Evolutionary conservation across 257 asterid species (phyloP), one percentile per base, ranked within the genome.

Genomic region (Solanum sitiens): DNA sequence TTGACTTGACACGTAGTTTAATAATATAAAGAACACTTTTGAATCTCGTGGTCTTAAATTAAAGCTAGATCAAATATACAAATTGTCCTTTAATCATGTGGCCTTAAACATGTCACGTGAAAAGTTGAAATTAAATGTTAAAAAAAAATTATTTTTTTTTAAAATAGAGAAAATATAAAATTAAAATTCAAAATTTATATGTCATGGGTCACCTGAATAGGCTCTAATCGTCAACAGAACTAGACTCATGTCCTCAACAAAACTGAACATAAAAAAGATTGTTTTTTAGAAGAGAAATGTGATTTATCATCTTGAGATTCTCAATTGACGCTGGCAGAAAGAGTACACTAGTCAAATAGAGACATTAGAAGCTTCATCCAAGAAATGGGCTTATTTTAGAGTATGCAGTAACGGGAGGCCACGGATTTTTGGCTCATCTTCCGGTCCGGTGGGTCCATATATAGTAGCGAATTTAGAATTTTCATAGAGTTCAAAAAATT

Each of bases 401-500:
- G 56, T 27, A 47, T 47, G 85, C 42, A 45, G 85, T 80, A 44
- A 80, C 68, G 85, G 61, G 67, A 80, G 16, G 42, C 27, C 85
- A 27, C 67, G 4, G 27, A 5, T 50, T 80, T 80, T 47, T 79
- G 67, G 85, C 85, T 45, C 39, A 79, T 45, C 14, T 44, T 45
- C 40, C 8, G 40, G 84, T 3, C 32, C 15, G 8, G 8, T n/a
- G 33, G 71, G 25, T 33, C 71, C 33, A 63, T 9, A 63, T 6
- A 63, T 2, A n/a, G 7, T 63, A 1, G 13, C 2, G 7, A 1
- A 63, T 63, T 63, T 7, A 5, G 0, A 0, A 63, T n/a, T 63
- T n/a, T 63, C 8, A 63, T n/a, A 3, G 5, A 1, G 2, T 63
- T 2, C 0, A 0, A 63, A 63, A 63, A 63, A 63, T n/a, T 0